Conservation (phyloP, 2,329 filamentous ascomycete species). For the Phyllosticta citrichinensis region DNA sequence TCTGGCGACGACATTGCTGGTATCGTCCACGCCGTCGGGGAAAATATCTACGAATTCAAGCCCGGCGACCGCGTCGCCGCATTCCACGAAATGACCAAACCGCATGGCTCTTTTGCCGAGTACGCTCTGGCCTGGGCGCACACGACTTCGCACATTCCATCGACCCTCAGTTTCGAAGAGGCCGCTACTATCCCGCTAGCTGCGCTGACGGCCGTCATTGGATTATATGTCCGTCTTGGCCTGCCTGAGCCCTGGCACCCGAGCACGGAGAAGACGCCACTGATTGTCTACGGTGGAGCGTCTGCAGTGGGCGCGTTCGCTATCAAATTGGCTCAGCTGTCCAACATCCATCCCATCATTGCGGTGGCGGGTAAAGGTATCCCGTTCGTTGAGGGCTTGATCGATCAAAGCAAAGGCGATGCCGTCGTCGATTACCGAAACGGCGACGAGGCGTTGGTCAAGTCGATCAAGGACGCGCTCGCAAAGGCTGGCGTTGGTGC, state of each 20-base stretch:
- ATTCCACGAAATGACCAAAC: slow-evolving; percentile 44
- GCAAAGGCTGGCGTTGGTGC: slow-evolving; percentile 20
- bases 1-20: slow-evolving; percentile 48
- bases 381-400: slow-evolving; percentile 26
- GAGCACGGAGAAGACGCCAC: slow-evolving; percentile 15
- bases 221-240: slow-evolving; percentile 33
- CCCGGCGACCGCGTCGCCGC: slow-evolving; percentile 47
- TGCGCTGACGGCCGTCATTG: slow-evolving; percentile 36
- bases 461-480: slow-evolving; percentile 35
- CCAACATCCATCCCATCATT: slow-evolving; percentile 34
- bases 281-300: slow-evolving; percentile 34
- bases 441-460: slow-evolving; percentile 43
- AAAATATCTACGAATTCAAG: slow-evolving; percentile 47
- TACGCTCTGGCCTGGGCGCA: slow-evolving; percentile 48
- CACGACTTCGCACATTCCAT: slow-evolving; percentile 48
- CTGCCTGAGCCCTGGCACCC: slow-evolving; percentile 33
- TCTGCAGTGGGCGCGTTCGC: slow-evolving; percentile 32
- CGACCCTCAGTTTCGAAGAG: slow-evolving; percentile 41
- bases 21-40: slow-evolving; percentile 45
- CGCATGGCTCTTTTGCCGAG: slow-evolving; percentile 49
- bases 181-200: slow-evolving; percentile 38
- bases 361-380: slow-evolving; percentile 30
- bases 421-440: slow-evolving; percentile 44
- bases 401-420: slow-evolving; percentile 32
- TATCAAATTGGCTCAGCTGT: slow-evolving; percentile 29